Conservation (phyloP, 345 rosid genomes). For the Limnanthes douglasii region DNA sequence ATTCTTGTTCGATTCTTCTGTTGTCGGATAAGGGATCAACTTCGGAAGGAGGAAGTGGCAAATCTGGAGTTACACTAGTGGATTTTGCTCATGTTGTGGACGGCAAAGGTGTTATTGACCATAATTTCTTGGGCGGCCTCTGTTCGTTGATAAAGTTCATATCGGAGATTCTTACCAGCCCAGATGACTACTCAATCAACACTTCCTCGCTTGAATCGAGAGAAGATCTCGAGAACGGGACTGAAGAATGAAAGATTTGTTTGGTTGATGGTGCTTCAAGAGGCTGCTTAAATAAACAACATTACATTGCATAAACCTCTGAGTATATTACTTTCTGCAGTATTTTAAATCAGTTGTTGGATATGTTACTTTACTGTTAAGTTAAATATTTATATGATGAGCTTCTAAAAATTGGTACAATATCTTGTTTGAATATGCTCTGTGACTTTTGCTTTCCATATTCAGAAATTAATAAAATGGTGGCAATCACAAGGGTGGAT, state of each 20-base stretch:
- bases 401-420: constrained; percentile 13
- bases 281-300: too few relatives aligned
- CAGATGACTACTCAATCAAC: constrained; percentile 28
- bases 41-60: constrained; percentile 17
- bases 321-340: too few relatives aligned
- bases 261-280: too few relatives aligned
- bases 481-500: not conserved
- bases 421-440: constrained; percentile 5
- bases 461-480: constrained; percentile 16
- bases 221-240: too few relatives aligned
- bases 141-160: constrained; percentile 78
- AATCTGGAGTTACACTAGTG: constrained; percentile 50
- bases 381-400: too few relatives aligned
- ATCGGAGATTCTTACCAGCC: constrained; percentile 37
- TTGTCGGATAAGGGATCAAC: constrained; percentile 41
- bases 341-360: too few relatives aligned
- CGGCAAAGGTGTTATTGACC: constrained; percentile 77
- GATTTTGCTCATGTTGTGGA: constrained; percentile 94
- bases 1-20: constrained; percentile 78
- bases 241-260: too few relatives aligned
- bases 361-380: too few relatives aligned
- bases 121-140: constrained; percentile 90
- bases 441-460: not conserved
- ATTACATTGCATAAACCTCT: too few relatives aligned
- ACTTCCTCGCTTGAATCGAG: too few relatives aligned